Evolutionary conservation across 805 yeast species (phyloP).

Genomic region (Ogataea salicorniae): DNA sequence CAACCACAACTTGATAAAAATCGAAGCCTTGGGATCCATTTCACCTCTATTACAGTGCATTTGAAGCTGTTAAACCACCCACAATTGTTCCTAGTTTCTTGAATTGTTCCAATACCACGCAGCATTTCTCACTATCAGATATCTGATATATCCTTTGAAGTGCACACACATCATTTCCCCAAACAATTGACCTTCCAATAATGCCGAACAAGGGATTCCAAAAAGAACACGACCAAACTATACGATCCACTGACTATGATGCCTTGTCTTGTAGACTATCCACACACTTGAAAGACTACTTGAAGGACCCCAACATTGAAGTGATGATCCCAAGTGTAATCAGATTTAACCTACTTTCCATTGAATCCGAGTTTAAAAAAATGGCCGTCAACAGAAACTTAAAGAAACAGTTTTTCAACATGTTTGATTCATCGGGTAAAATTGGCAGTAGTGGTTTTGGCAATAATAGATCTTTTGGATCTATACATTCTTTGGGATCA

Average conservation of each 20-base stretch:
- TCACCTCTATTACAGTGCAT: too few relatives aligned
- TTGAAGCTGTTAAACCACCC: too few relatives aligned
- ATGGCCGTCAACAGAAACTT: constrained; percentile 33
- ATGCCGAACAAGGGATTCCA: neutral
- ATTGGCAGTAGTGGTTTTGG: neutral
- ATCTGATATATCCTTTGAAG: too few relatives aligned
- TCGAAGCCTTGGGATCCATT: too few relatives aligned
- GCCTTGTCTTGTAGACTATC: constrained; percentile 63
- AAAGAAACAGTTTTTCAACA: constrained; percentile 33
- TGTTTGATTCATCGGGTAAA: constrained; percentile 12
- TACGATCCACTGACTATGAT: constrained; percentile 53
- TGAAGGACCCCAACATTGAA: constrained; percentile 36
- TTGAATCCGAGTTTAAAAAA: constrained; percentile 33
- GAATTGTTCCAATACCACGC: too few relatives aligned
- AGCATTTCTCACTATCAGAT: too few relatives aligned
- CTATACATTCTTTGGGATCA: neutral
- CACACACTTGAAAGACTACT: constrained; percentile 45
- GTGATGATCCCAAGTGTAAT: constrained; percentile 33
- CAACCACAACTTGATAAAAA: too few relatives aligned
- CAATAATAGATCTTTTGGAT: neutral
- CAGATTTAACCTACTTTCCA: constrained; percentile 32
- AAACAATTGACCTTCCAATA: neutral
- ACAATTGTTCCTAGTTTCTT: too few relatives aligned
- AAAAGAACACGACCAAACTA: constrained; percentile 6
- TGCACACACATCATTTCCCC: too few relatives aligned